Conservation (phyloP, 345 rosid genomes). For the Arabidopsis suecica region DNA sequence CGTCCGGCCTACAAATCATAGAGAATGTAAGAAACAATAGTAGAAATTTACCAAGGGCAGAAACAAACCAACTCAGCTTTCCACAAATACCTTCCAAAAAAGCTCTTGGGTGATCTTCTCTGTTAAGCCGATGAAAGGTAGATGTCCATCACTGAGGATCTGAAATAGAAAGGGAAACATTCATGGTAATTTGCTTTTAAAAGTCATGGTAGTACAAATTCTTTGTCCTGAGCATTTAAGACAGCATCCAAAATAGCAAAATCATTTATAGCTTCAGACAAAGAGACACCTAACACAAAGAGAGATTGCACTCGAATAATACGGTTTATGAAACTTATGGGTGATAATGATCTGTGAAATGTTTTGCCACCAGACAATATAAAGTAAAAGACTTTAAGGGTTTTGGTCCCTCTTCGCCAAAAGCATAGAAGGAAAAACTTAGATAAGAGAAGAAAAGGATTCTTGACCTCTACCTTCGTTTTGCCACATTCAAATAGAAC, state of each 20-base stretch:
- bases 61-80: slow-evolving; percentile 20
- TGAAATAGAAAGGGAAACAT: slow-evolving; percentile 43
- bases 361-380: slow-evolving; percentile 24
- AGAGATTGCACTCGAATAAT: slow-evolving; percentile 22
- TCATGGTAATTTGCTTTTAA: slow-evolving; percentile 6
- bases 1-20: slow-evolving; percentile 71
- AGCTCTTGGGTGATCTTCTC: slow-evolving; percentile 95
- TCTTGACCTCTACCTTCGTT: slow-evolving; percentile 64
- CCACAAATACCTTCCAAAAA: slow-evolving; percentile 83
- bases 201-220: slow-evolving; percentile 26
- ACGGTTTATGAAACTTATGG: not conserved
- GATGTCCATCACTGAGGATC: slow-evolving; percentile 84
- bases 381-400: not conserved
- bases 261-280: slow-evolving; percentile 8
- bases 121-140: slow-evolving; percentile 84
- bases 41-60: slow-evolving; percentile 22
- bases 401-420: not conserved
- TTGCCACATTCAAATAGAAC: slow-evolving; percentile 87
- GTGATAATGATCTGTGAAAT: slow-evolving; percentile 11
- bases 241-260: slow-evolving; percentile 32
- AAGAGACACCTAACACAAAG: slow-evolving; percentile 25
- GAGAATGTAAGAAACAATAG: slow-evolving; percentile 28
- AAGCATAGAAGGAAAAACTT: slow-evolving; percentile 16
- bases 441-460: slow-evolving; percentile 29
- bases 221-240: slow-evolving; percentile 15